Evolutionary conservation across 1,284 basidiomycete genomes (phyloP), one percentile per base, ranked within the genome.

Genomic region (Ceratobasidium sp.): DNA sequence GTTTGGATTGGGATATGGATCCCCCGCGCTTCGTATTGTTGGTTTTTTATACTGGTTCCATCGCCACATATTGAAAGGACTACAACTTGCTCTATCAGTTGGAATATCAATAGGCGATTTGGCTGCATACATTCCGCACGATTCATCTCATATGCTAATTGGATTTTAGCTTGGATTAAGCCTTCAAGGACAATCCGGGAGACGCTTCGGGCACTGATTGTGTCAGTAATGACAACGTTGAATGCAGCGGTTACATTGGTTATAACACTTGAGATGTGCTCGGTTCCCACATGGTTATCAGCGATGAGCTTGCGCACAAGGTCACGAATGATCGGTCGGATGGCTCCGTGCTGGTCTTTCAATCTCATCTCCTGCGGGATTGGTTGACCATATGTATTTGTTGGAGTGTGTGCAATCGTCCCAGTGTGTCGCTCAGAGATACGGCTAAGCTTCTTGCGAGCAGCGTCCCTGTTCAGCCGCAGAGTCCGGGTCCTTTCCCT

Each of bases 11-110:
- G 64, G n/a, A 69, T 28, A 35, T 28, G 26, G 5, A 69, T 44
- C 1, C 26, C 7, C 30, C 32, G 57, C 0, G 66, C 66, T 52
- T 69, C 66, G 18, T 69, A 30, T 32, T 69, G 66, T 8, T 57
- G 54, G n/a, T 69, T 69, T 30, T 69, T 69, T 3, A 69, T 69
- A 7, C 35, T 58, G 41, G 66, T 69, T 1, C 66, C 66, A 30
- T 69, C 66, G 2, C 66, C 54, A 52, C 52, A 69, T 6, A 69
- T 69, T 30, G 52, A 38, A 14, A 69, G 18, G 32, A 57, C 66
- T 69, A 32, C 38, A 23, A 23, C 16, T 21, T 21, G 14, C 13
- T n/a, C n/a, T n/a, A 44, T 26, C 2, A 43, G 11, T 67, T 14
- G 30, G 21, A 23, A 41, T 30, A 26, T 1, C 11, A 9, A 2